These are phyloP conservation scores for Hyphodiscus hymeniophilus DNA, from an alignment of 495 filamentous ascomycete genomes.

Conservation along the genomic window DNA sequence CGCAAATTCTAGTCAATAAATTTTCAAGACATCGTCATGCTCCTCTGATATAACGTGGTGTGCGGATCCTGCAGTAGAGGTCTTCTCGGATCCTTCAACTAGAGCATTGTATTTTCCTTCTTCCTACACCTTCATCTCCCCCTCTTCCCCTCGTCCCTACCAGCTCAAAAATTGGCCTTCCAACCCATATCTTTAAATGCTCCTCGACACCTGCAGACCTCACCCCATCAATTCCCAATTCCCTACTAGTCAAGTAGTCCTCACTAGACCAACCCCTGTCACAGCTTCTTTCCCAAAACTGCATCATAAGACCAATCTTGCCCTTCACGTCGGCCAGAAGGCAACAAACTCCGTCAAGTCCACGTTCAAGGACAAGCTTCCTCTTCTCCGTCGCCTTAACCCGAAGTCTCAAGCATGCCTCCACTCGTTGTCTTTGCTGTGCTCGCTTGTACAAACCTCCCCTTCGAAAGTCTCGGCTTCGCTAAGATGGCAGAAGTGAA, in stretches of 20 bases:
- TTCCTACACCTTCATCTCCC: no score
- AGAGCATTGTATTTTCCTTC: no score
- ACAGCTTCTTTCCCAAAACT: slow-evolving; percentile 28
- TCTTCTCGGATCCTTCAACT: no score
- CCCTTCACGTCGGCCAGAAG: slow-evolving; percentile 29
- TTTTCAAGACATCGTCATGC: no score
- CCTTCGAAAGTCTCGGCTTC: slow-evolving; percentile 26
- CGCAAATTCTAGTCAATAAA: no score
- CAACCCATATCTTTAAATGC: slow-evolving; percentile 5
- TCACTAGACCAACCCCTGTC: slow-evolving; percentile 27
- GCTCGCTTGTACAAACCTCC: slow-evolving; percentile 25
- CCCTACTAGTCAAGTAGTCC: slow-evolving; percentile 4
- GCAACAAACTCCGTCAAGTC: slow-evolving; percentile 21
- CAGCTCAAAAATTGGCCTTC: no score
- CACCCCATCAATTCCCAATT: slow-evolving; percentile 10
- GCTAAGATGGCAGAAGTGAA: slow-evolving; percentile 33
- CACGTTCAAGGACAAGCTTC: slow-evolving; percentile 21
- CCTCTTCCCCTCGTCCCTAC: no score
- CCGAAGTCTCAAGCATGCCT: slow-evolving; percentile 32
- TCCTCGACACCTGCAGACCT: slow-evolving; percentile 4
- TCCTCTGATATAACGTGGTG: no score
- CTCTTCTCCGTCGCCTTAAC: slow-evolving; percentile 22
- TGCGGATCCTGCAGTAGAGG: no score
- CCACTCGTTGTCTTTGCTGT: slow-evolving; percentile 24
- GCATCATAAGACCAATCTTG: slow-evolving; percentile 34